Evolutionary conservation across 2,329 filamentous ascomycete genomes (phyloP), one percentile per base, ranked within the genome.

Genomic region (Elsinoe fawcettii): DNA sequence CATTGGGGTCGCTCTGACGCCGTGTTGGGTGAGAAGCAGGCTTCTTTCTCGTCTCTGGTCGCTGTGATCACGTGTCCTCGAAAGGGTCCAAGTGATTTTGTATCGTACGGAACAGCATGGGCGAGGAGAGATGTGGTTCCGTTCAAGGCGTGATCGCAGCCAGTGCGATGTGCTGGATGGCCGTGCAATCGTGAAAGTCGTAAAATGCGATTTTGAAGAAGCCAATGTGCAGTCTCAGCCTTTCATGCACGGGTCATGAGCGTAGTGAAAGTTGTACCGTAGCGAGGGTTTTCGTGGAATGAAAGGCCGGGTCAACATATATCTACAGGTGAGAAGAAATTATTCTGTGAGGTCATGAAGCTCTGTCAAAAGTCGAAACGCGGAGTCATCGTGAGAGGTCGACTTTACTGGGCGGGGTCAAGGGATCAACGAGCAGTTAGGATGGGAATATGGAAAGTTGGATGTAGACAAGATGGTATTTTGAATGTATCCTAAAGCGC

Each of bases 1-100:
- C 91, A 96, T 96, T 18, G 54, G 54, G 16, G 27, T 46, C 7
- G 43, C 41, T 22, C 37, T 46, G 7, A 56, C 14, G 4, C 54
- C 54, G 22, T 16, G 7, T n/a, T 47, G 47, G 23, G 7, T 12
- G 5, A 56, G 30, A 3, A 25, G 30, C 6, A 4, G 18, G 12
- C 49, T 16, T 25, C 34, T 9, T 7, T 39, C 16, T 22, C n/a
- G 41, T 25, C 41, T 37, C 3, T 16, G 16, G 25, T 3, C 12
- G 11, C 16, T 20, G 14, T 22, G 34, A 27, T 36, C 30, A 39
- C 23, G 20, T 53, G 32, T 23, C 25, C 30, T 46, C 41, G 41
- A 46, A 23, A 8, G 3, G 9, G 12, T 25, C 23, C 6, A 3
- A 18, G 41, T 46, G 5, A 14, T 22, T 20, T 46, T 25, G 20